phyloP scores from a whole-genome alignment of 768 basidiomycete genomes.

The Xerocomus potaroensis region DNA sequence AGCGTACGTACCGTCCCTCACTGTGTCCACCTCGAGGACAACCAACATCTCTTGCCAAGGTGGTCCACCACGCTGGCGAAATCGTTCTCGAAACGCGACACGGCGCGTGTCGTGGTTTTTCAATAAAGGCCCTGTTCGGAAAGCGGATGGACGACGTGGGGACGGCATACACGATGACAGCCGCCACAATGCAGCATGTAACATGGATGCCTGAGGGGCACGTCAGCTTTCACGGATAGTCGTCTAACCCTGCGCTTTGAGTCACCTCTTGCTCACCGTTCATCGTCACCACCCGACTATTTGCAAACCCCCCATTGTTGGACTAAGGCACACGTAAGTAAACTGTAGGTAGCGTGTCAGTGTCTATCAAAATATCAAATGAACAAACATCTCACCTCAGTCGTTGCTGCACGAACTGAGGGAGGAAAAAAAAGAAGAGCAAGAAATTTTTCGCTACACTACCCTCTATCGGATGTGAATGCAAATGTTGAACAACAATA shows the following conservation, averaged over 20 bases:
- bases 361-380: no score
- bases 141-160: background rate
- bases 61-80: constrained; percentile 47
- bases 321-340: no score
- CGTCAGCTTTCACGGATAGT: no score
- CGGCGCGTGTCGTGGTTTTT: constrained; percentile 67
- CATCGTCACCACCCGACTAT: background rate
- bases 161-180: constrained; percentile 15
- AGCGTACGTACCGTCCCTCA: constrained; percentile 67
- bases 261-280: background rate
- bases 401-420: no score
- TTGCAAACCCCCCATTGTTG: constrained; percentile 2
- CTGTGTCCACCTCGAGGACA: constrained; percentile 55
- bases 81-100: constrained; percentile 67
- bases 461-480: no score
- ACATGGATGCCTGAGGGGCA: no score
- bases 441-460: no score
- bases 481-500: no score
- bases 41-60: constrained; percentile 64
- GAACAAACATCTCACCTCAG: no score
- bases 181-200: constrained; percentile 9
- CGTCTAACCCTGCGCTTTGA: no score
- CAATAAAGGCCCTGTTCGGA: constrained; percentile 49
- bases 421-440: no score
- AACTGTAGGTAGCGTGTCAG: no score